Base-by-base conservation (phyloP, 2,329 filamentous ascomycete species). In the Periconia sp. region DNA sequence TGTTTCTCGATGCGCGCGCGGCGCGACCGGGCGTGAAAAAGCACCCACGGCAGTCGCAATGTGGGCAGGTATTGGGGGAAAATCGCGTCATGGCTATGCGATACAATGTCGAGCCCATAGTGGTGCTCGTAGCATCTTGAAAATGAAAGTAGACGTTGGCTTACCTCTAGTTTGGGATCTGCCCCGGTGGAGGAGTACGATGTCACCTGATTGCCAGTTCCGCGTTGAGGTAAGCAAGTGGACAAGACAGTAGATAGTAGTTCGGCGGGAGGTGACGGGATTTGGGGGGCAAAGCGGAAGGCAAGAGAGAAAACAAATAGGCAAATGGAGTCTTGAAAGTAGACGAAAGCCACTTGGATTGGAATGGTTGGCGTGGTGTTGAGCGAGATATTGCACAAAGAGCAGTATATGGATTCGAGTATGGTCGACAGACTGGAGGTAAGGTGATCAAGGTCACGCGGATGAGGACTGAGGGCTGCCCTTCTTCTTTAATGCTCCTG, bases 1-100 rank as follows among this genome's bases (percentile, higher is more conserved):
- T 50, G 54, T 64, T 65, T 69, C 62, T 58, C 62, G 57, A 59
- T 63, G 65, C 63, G 69, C 68, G 63, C 57, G 59, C 58, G 48
- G 47, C 50, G 60, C 62, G 48, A 53, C 43, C 35, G 52, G 55
- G 46, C 56, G 49, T 43, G 48, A 14, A 41, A 20, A 62, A 49
- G 57, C 58, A 52, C 42, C 56, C 57, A 59, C 57, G 50, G 57
- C 44, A n/a, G 52, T 49, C 44, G 47, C 30, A 43, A 18, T 37
- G 54, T 59, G 52, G 54, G 47, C 51, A 61, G 46, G 47, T 56
- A 48, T 47, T 50, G 49, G 53, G 54, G 54, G 30, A 44, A 52
- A 41, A 45, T 53, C 42, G 44, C 44, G 19, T 43, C 15, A 17
- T 19, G 31, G 9, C 14, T 27, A 27, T n/a, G 23, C 23, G 23